Evolutionary conservation across 129 eudicot genomes (phyloP).

Genomic region (Chrysanthemum lavandulifolium): DNA sequence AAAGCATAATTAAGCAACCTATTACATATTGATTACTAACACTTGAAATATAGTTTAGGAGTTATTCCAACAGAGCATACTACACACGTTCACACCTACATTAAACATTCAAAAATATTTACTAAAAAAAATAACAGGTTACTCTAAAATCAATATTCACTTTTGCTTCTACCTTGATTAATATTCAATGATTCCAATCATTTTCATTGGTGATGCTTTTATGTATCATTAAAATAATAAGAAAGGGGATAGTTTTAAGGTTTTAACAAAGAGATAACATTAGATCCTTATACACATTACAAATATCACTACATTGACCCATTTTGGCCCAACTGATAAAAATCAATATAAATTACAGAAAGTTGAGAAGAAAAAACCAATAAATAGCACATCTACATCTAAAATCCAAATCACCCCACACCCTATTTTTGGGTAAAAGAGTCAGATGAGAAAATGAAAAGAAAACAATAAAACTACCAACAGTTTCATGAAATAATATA

Average conservation of each 20-base stretch:
- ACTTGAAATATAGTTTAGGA: too few species aligned
- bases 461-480: too few species aligned
- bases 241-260: not conserved
- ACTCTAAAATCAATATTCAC: too few species aligned
- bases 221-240: not conserved
- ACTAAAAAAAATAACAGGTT: not conserved
- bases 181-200: not conserved
- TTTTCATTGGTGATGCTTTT: not conserved
- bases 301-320: not conserved
- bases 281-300: not conserved
- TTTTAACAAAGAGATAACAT: not conserved
- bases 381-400: too few species aligned
- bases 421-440: constrained; percentile 19
- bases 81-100: constrained; percentile 79
- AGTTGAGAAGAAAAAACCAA: not conserved
- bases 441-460: not conserved
- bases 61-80: too few species aligned
- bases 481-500: too few species aligned
- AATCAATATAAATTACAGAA: not conserved
- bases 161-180: not conserved
- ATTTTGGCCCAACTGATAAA: constrained; percentile 1
- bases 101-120: not conserved
- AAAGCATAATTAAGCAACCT: too few species aligned
- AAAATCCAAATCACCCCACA: too few species aligned
- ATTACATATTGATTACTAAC: too few species aligned